These are phyloP conservation scores for Myrica gale DNA, from an alignment of 306 rosid species.

Conservation along the genomic window DNA sequence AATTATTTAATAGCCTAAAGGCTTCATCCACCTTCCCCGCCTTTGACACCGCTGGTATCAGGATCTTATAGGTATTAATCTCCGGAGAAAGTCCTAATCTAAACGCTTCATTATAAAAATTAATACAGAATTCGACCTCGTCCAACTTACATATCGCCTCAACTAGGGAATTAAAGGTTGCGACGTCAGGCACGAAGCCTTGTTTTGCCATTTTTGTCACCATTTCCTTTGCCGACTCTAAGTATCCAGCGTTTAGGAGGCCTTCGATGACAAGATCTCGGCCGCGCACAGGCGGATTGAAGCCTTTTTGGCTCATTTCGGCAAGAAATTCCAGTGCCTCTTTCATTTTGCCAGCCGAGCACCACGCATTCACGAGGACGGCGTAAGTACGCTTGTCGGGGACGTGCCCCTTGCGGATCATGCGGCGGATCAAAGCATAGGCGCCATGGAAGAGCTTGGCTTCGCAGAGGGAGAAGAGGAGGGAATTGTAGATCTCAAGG, in stretches of 20 bases:
- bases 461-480: conserved; percentile 69
- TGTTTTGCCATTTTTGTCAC: conserved; percentile 68
- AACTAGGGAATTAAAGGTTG: conserved; percentile 60
- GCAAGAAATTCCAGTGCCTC: conserved; percentile 68
- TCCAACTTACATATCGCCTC: conserved; percentile 50
- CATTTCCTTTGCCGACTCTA: conserved; percentile 76
- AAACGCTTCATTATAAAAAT: conserved; percentile 51
- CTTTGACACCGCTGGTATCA: conserved; percentile 66
- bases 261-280: conserved; percentile 92
- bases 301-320: conserved; percentile 82
- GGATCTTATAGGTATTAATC: conserved; percentile 69
- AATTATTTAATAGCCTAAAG: conserved; percentile 58
- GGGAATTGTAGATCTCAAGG: conserved; percentile 56
- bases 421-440: conserved; percentile 69
- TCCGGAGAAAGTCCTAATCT: conserved; percentile 65
- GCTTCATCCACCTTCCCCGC: conserved; percentile 65
- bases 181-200: conserved; percentile 61
- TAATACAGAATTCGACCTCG: conserved; percentile 67
- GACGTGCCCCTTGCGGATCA: conserved; percentile 53
- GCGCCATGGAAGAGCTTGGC: conserved; percentile 76
- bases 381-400: conserved; percentile 69
- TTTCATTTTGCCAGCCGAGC: conserved; percentile 70
- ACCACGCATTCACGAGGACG: conserved; percentile 80
- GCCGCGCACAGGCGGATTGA: conserved; percentile 78
- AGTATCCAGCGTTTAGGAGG: conserved; percentile 60